Evolutionary conservation across 495 filamentous ascomycete genomes (phyloP), one percentile per base, ranked within the genome.

Genomic region (Gamarada debralockiae): DNA sequence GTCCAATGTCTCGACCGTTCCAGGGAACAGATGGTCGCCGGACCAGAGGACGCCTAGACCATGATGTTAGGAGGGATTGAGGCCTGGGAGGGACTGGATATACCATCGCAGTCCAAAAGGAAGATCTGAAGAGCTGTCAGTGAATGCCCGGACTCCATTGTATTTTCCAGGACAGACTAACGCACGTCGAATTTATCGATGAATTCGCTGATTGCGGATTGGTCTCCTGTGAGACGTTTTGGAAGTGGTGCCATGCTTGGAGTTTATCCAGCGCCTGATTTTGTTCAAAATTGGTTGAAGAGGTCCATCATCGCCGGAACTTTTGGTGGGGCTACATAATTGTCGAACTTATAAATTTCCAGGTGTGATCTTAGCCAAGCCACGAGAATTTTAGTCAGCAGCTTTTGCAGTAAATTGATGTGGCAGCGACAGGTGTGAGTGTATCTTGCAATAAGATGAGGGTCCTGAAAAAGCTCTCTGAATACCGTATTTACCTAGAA

Each of bases 31-130:
- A 65, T 91, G 83, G 55, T 96, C 90, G 24, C 93, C 93, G 24
- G 90, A 95, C 93, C 93, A 98, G 52, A 98, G 73, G 12, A 98
- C 93, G 61, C 92, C 92, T 97, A 65, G 64, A 47, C 4, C 12
- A 50, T 25, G 20, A n/a, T 27, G 23, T 54, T 29, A 52, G 48
- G n/a, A 0, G 1, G 21, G 14, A 22, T 18, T 38, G 25, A n/a
- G 14, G 1, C 0, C 8, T 25, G n/a, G 9, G 29, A 38, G 43
- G 13, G 8, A 49, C 14, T 25, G 8, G 14, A 22, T 78, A 56
- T 71, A 96, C 92, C 93, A 81, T 98, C 93, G 69, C 93, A 98
- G 65, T 98, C 93, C 59, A 98, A 89, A 7, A 98, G 73, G 65
- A 98, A 97, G 24, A 89, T 81, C 92, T 97, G 60, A 14, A 34